phyloP scores from a whole-genome alignment of 371 early-diverging fungal species.

The Conidiobolus incongruus region DNA sequence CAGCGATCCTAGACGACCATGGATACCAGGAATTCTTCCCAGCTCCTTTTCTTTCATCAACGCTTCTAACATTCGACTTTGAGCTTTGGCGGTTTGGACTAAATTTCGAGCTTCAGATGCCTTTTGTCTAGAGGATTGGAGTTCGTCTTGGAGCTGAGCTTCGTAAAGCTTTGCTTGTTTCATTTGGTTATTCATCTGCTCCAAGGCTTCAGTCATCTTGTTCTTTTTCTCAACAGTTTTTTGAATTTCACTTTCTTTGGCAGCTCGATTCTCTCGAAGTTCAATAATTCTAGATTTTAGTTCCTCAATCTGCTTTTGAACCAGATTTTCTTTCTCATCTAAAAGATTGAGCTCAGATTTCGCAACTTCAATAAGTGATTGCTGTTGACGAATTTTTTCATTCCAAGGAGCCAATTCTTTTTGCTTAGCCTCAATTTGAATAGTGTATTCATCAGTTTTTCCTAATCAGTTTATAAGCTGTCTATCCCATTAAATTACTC shows the following conservation, averaged over 20 bases:
- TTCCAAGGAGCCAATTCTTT: slow-evolving; percentile 64
- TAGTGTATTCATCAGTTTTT: slow-evolving; percentile 47
- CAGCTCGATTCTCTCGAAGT: background rate
- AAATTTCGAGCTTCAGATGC: slow-evolving; percentile 37
- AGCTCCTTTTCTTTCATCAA: slow-evolving; percentile 54
- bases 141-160: slow-evolving; percentile 5
- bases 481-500: background rate
- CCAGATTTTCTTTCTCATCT: slow-evolving; percentile 17
- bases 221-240: slow-evolving; percentile 8
- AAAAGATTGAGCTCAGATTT: slow-evolving; percentile 52
- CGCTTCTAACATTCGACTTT: slow-evolving; percentile 45
- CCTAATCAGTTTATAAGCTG: slow-evolving; percentile 15
- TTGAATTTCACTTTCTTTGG: too few species aligned
- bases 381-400: slow-evolving; percentile 44
- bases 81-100: slow-evolving; percentile 38
- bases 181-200: background rate
- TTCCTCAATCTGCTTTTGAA: background rate
- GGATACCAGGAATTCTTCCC: slow-evolving; percentile 66
- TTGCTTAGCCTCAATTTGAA: slow-evolving; percentile 51
- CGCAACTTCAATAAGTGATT: slow-evolving; percentile 49
- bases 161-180: slow-evolving; percentile 7
- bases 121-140: slow-evolving; percentile 23
- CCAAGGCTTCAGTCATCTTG: slow-evolving; percentile 3
- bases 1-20: slow-evolving; percentile 86
- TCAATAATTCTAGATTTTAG: slow-evolving; percentile 6